phyloP scores from a whole-genome alignment of 495 filamentous ascomycete genomes.

The Saxophila tyrrhenica region DNA sequence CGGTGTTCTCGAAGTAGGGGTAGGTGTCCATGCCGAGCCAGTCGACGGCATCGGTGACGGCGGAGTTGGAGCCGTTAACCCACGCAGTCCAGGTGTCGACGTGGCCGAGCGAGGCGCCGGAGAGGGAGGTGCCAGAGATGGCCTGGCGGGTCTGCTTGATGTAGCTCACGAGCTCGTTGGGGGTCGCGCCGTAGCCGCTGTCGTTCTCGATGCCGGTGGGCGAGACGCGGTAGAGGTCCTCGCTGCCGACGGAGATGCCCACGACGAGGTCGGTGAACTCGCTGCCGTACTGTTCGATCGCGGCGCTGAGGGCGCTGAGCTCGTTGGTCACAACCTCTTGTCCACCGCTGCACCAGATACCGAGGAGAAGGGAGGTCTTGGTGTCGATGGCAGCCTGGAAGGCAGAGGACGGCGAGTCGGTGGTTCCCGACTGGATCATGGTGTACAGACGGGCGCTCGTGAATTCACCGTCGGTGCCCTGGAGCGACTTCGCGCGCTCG shows the following conservation, averaged over 20 bases:
- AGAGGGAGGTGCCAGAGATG: constrained; percentile 48
- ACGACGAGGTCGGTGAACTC: constrained; percentile 52
- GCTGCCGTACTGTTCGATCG: constrained; percentile 51
- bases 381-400: constrained; percentile 72
- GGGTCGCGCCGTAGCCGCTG: constrained; percentile 47
- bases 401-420: constrained; percentile 49
- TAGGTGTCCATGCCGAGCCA: constrained; percentile 65
- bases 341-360: constrained; percentile 66
- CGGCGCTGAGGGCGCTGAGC: constrained; percentile 51
- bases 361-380: constrained; percentile 61
- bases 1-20: constrained; percentile 54
- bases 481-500: constrained; percentile 54
- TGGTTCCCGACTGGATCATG: constrained; percentile 48
- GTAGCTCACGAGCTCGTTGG: constrained; percentile 49
- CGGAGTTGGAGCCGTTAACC: constrained; percentile 58
- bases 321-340: constrained; percentile 53
- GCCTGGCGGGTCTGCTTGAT: constrained; percentile 51
- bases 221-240: constrained; percentile 79
- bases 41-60: constrained; percentile 59
- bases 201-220: constrained; percentile 40
- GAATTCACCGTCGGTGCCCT: constrained; percentile 56
- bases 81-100: constrained; percentile 69
- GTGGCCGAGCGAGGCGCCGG: constrained; percentile 55
- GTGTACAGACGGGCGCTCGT: constrained; percentile 59
- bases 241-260: constrained; percentile 83